Evolutionary conservation across 441 rosid genomes (phyloP), one percentile per base, ranked within the genome.

Genomic region (Bruguiera hainesii): DNA sequence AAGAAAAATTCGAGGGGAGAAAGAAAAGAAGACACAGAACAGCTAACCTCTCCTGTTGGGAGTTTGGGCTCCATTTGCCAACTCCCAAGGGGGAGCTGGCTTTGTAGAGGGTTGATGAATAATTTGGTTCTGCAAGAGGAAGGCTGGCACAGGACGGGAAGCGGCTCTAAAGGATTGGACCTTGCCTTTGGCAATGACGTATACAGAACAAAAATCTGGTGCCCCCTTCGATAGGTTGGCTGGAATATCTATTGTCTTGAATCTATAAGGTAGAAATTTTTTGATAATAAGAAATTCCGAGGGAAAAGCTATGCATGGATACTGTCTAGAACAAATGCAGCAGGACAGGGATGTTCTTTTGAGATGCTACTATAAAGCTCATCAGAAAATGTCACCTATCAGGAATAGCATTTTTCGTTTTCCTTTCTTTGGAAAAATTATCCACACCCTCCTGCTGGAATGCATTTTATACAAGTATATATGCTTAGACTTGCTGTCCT

Each of bases 141-240:
- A 82, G 68, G 75, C 31, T 0, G 90, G 96, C 0, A 90, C 82
- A 39, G 88, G 46, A 56, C 92, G 94, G 25, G 89, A 76, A 56
- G 97, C 92, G 11, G 79, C 39, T 71, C 82, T 79, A 80, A 82
- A 77, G 29, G 90, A 74, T 26, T 87, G 71, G 62, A 87, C 78
- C 80, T 86, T 91, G 71, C 87, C 90, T 85, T 91, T 91, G 61
- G 87, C 75, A 33, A 89, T 82, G 10, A 85, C 83, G 72, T 86
- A 86, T 6, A 89, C 85, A 4, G 81, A 70, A 50, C 92, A 89
- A 73, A 89, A 91, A 56, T 89, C 97, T 6, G 97, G 97, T 66
- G 89, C 93, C n/a, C 65, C 79, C 76, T 81, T 91, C 35, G 82
- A 65, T 18, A 89, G 75, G 33, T 7, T 66, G 51, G 79, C 80